Conservation (phyloP, 1,284 basidiomycete species). For the Inonotus hispidus region DNA sequence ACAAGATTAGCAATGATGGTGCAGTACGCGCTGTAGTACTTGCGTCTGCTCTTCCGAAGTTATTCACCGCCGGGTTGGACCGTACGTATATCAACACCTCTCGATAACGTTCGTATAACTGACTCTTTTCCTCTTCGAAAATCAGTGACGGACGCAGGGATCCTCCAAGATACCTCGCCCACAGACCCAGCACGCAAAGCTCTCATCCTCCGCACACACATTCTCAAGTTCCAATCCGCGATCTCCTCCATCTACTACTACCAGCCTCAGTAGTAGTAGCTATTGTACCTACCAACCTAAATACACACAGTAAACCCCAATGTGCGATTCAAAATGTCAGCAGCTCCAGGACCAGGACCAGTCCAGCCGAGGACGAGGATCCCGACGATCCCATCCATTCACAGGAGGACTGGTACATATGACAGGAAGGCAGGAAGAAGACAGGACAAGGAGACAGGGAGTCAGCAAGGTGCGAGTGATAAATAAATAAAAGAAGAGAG, state of each 20-base stretch:
- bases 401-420: no score
- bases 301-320: no score
- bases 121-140: not conserved
- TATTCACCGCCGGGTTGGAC: conserved; percentile 81
- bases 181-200: conserved; percentile 53
- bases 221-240: conserved; percentile 69
- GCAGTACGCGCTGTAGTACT: conserved; percentile 69
- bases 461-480: no score
- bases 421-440: no score
- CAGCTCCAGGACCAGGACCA: no score
- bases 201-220: conserved; percentile 41
- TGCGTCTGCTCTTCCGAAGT: conserved; percentile 60
- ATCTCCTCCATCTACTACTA: conserved; percentile 65
- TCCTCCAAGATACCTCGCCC: conserved; percentile 23
- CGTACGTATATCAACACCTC: conserved; percentile 39
- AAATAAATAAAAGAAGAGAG: no score
- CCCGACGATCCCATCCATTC: no score
- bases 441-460: no score
- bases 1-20: conserved; percentile 47
- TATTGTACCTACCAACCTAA: no score
- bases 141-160: conserved; percentile 19
- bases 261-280: no score
- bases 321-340: no score
- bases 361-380: no score
- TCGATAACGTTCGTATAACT: not conserved